Evolutionary conservation across 1,284 basidiomycete species (phyloP).

Genomic region (Ceratobasidium theobromae): DNA sequence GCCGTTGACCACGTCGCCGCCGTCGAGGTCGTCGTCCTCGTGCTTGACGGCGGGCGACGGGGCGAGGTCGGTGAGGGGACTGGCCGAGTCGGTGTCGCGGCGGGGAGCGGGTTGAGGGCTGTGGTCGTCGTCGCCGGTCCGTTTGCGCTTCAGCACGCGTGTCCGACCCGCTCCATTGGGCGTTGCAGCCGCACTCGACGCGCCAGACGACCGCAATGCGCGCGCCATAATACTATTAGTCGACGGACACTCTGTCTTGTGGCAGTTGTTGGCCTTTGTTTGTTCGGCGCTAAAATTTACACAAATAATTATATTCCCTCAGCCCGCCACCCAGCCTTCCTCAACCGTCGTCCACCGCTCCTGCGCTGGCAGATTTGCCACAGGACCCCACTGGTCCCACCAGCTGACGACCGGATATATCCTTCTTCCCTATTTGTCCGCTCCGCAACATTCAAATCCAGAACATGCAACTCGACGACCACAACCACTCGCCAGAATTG

Average conservation of each 20-base stretch:
- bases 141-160: constrained; percentile 22
- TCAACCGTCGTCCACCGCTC: too few relatives aligned
- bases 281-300: constrained; percentile 3
- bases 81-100: constrained; percentile 13
- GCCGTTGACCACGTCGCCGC: not conserved
- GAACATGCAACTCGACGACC: too few relatives aligned
- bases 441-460: too few relatives aligned
- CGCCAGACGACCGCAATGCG: constrained; percentile 29
- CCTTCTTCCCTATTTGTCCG: too few relatives aligned
- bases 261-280: constrained; percentile 25
- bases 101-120: not conserved
- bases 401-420: too few relatives aligned
- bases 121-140: constrained; percentile 14
- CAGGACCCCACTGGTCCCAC: too few relatives aligned
- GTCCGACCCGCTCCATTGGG: not conserved
- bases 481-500: too few relatives aligned
- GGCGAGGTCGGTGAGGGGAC: constrained; percentile 24
- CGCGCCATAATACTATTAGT: constrained; percentile 3
- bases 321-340: too few relatives aligned
- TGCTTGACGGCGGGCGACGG: constrained; percentile 26
- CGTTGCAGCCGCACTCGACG: not conserved
- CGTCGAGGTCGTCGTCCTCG: constrained; percentile 1
- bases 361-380: too few relatives aligned
- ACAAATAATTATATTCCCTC: not conserved
- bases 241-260: not conserved